Evolutionary conservation across 2,329 filamentous ascomycete genomes (phyloP), one percentile per base, ranked within the genome.

Genomic region (Aspergillus tamarii): DNA sequence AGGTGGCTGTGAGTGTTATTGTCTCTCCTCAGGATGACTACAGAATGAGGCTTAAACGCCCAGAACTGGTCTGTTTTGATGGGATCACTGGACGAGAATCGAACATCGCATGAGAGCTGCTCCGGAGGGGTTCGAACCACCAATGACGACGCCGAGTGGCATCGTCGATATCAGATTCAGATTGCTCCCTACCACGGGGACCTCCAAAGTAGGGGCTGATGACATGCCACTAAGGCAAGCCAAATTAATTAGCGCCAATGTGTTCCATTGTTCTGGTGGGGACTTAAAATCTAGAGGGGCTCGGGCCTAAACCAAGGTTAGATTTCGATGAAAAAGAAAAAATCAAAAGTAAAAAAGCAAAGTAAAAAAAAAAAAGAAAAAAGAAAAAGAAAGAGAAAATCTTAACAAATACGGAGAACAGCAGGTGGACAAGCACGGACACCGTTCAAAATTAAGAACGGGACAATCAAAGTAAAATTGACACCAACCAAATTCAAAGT

Each of bases 211-310:
- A 64, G 67, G 66, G 63, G 63, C 63, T 65, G 61, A 60, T 65
- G 67, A 67, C 68, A 69, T 69, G 68, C 59, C 65, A 62, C 68
- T 69, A 67, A 64, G 63, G 64, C 61, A 65, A 66, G 68, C 65
- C 67, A 67, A 69, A 65, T 63, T 43, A 53, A 62, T 66, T 67
- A 67, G 65, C 64, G 64, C 48, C 45, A 58, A 58, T 55, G 59
- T 50, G 57, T 32, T 48, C 54, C 36, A 57, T 56, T 60, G 34
- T 62, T 63, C 46, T 21, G 28, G 28, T 50, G 19, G 23, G 28
- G 39, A 28, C 34, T 59, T 48, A 58, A 45, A 39, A 30, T 32
- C 21, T 26, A 61, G 63, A 59, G 60, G 57, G 62, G 64, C 66
- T 64, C 56, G 61, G 61, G 59, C 63, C 64, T 59, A 64, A 39